Evolutionary conservation across 768 basidiomycete genomes (phyloP), one percentile per base, ranked within the genome.

Genomic region (Russula foetens): DNA sequence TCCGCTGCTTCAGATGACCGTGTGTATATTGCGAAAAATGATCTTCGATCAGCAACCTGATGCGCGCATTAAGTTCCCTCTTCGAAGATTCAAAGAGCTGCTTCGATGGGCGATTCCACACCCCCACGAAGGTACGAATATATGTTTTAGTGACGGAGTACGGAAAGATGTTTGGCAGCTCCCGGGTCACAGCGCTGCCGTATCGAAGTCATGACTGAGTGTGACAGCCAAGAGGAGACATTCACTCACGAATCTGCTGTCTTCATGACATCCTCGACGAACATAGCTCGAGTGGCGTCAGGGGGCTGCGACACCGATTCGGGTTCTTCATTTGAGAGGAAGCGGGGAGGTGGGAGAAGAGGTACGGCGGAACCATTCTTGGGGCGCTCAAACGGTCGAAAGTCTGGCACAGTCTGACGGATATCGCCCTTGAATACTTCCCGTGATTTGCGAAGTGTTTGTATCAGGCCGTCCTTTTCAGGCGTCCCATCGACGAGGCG

Each of bases 141-240:
- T 64, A 67, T 12, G 63, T 38, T 38, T 65, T 56, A 29, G 59
- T 71, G 21, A 71, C 67, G 9, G 65, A 46, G 39, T 82, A 88
- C 0, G 85, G 85, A 56, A 80, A 84, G 57, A 79, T 77, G 2
- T 80, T 83, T 0, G 85, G 86, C 0, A 88, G 77, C 67, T 90
- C 86, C 4, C 86, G 81, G 0, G 86, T 84, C 6, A 83, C 76
- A 2, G 84, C 79, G 17, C 86, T 88, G 56, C n/a, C 52, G 44
- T 15, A 24, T 38, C 12, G 21, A 33, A 11, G 39, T 55, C 17
- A 63, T 35, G 21, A 33, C 21, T 31, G 12, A 17, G 21, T 24
- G 47, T 31, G 38, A 29, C 2, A 45, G 7, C 52, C 11, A 7
- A 1, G 43, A 44, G 7, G 24, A 29, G 15, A 4, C 21, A 63